Percentiles rank a stretch among this genome's conserved stretches.
Conservation (phyloP, 192 early-diverging fungal species). For the Coemansia sp. region DNA sequence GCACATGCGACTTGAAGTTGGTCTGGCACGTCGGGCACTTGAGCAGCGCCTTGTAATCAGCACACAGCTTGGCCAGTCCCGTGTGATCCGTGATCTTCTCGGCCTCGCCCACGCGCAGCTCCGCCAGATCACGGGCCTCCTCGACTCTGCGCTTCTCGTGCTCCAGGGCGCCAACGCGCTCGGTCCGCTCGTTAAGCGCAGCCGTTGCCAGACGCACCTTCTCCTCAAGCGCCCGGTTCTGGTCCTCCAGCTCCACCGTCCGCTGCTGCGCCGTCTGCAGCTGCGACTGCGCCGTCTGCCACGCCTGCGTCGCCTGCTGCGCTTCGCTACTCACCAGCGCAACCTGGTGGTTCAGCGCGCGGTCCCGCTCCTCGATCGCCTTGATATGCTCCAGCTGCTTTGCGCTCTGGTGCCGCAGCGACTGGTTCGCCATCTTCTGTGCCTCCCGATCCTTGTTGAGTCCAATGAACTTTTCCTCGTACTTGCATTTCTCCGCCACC, state of each 20-base stretch:
- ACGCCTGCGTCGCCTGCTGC: slow-evolving; percentile 56
- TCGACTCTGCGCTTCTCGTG: slow-evolving; percentile 58
- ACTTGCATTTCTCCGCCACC: slow-evolving; percentile 81
- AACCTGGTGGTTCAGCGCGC: slow-evolving; percentile 65
- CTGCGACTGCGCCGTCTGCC: slow-evolving; percentile 58
- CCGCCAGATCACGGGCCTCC: slow-evolving; percentile 69
- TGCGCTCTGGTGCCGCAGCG: slow-evolving; percentile 72
- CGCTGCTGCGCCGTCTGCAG: slow-evolving; percentile 65
- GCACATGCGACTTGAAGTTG: slow-evolving; percentile 80
- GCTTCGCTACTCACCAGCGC: slow-evolving; percentile 67
- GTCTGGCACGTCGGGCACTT: slow-evolving; percentile 88
- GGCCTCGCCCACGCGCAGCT: slow-evolving; percentile 64
- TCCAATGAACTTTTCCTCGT: slow-evolving; percentile 77
- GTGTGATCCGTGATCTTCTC: slow-evolving; percentile 50
- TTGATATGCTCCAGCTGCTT: slow-evolving; percentile 85
- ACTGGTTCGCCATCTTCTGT: slow-evolving; percentile 62
- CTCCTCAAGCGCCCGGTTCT: slow-evolving; percentile 49
- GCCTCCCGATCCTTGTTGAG: slow-evolving; percentile 72
- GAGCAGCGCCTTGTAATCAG: slow-evolving; percentile 72
- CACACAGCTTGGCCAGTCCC: slow-evolving; percentile 54
- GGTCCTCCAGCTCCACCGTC: slow-evolving; percentile 58
- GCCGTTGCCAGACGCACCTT: slow-evolving; percentile 51
- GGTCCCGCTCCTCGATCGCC: slow-evolving; percentile 78
- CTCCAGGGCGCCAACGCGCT: slow-evolving; percentile 59
- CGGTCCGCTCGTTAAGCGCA: slow-evolving; percentile 66